Base-by-base conservation (phyloP, 129 eudicot species). In the Saposhnikovia divaricata region DNA sequence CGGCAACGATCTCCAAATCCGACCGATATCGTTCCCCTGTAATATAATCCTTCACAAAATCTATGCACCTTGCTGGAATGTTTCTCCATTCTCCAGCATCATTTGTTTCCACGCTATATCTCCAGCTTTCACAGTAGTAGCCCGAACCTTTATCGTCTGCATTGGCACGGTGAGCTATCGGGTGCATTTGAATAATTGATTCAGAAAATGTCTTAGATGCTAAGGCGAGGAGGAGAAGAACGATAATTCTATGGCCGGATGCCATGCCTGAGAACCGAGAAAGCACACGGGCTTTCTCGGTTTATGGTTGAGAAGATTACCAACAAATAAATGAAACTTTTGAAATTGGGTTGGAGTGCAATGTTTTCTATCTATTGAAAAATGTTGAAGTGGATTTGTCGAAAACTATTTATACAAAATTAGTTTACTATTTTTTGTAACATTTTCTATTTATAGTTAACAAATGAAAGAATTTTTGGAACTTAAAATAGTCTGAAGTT, bases 61-160 rank as follows among this genome's bases (percentile, higher is more conserved):
- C 61, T 44, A n/a, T 74, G 48, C 98, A 93, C 61, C 75, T 85
- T 40, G 77, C 76, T 28, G 97, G 98, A 63, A 93, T 81, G 66
- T 27, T 66, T 4, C 37, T 48, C 97, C 97, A 91, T 47, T 27
- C 18, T 10, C 91, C 91, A 39, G 92, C 94, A 74, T 89, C 89
- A 46, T 91, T 89, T 4, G 91, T 86, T 85, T 93, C 98, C 57
- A 93, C 83, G 25, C 93, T 75, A 86, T 82, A 93, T 70, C 87
- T 84, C 98, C 97, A 93, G 88, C 97, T 89, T 76, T 84, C 91
- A 79, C 98, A 93, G 83, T 79, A 87, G 48, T 82, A 81, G 0
- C 66, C 13, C 72, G 57, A 25, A 8, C 21, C 59, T 28, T 10
- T 16, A 28, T 46, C 77, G 23, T 46, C 55, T 27, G 23, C 25